Evolutionary conservation across 306 rosid genomes (phyloP), one percentile per base, ranked within the genome.

Genomic region (Sphenostylis stenocarpa): DNA sequence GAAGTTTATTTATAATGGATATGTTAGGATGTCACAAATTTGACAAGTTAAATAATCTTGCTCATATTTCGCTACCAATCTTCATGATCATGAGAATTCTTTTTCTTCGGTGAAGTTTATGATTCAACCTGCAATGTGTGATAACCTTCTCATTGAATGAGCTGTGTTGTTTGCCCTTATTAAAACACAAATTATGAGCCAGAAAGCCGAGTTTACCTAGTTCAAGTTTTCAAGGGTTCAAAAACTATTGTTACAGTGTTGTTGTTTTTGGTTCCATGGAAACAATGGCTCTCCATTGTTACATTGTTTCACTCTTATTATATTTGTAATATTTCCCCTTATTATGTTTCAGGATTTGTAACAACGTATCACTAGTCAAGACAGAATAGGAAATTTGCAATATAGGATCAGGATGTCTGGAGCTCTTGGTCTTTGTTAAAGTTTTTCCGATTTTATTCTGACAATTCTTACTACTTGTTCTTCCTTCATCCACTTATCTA

Each of bases 311-410:
- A n/a, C n/a, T n/a, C n/a, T n/a, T n/a, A n/a, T n/a, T n/a, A n/a
- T n/a, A n/a, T n/a, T n/a, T n/a, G n/a, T n/a, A n/a, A n/a, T n/a
- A n/a, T n/a, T n/a, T n/a, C n/a, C n/a, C n/a, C n/a, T n/a, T n/a
- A n/a, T n/a, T n/a, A n/a, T n/a, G 64, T 80, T 84, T 76, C 83
- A 81, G 85, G 75, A 52, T 72, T 60, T 72, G 66, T 68, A 67
- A 48, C 74, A 49, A 58, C 57, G 62, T 44, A 70, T 64, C 81
- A 44, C 28, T 57, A 57, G 60, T 80, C 43, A 52, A 70, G 19
- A 21, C 70, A 64, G 69, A 48, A 38, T 48, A 70, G 51, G 72
- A 26, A 79, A 56, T 75, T 61, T 34, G 67, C 79, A 20, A 43
- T 5, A 68, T 57, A 79, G 34, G 69, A 73, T 56, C 67, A 13